Base-by-base conservation (phyloP, 2,329 filamentous ascomycete genomes). In the Zalaria obscura region DNA sequence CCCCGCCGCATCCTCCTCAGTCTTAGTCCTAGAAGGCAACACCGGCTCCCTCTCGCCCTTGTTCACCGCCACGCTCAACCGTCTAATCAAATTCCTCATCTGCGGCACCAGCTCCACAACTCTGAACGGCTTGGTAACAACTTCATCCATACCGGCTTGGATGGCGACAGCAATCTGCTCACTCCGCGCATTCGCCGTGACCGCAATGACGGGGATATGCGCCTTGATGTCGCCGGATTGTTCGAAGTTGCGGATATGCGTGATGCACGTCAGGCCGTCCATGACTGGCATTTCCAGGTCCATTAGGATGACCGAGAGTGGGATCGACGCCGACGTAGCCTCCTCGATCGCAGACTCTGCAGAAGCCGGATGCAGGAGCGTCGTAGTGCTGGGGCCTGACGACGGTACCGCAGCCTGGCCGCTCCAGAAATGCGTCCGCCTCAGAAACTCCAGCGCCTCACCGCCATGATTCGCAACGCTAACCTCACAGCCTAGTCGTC, bases 81-180 rank as follows among this genome's bases (percentile, higher is more conserved):
- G 18, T 18, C 18, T 18, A 18, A 18, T 2, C 18, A 18, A 18
- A 18, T 18, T 18, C 18, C 18, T 18, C 54, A 60, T 60, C 44
- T 55, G 49, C 8, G 55, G 54, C 33, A 61, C 45, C 39, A 61
- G 40, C 37, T 61, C 58, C 6, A 51, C 51, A 18, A 61, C 56
- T 2, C 55, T 34, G 41, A 55, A 58, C 7, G 58, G 58, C 44
- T 61, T 61, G 6, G 56, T 58, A 3, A 60, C 51, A 2, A 58
- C 56, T 9, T 50, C 49, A 34, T 50, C 48, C 46, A 46, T 50
- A 10, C 47, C 48, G n/a, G 32, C 25, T 9, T 44, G 36, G 7
- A 49, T 45, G 8, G 49, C 43, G 4, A 43, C 35, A 5, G 39
- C 40, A 7, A 57, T 44, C 32, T 50, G 45, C 35, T 50, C 53